A percentile compares a stretch with the other conserved stretches of the same genome.
Evolutionary conservation across 129 eudicot genomes (phyloP).

Genomic region (Pseudognaphalium luteoalbum): DNA sequence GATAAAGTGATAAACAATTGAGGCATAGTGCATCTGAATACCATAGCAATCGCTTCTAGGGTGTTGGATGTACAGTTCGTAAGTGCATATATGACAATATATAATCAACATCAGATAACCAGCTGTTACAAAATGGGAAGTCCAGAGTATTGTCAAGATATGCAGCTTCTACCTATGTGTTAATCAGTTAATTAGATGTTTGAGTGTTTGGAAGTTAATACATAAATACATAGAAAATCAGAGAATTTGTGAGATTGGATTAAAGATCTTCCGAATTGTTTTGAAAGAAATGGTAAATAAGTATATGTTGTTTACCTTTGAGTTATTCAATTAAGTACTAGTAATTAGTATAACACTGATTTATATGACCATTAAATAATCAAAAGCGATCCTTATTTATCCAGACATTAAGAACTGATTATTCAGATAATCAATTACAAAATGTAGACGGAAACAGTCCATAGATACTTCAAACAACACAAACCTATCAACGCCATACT

Average conservation of each 20-base stretch:
- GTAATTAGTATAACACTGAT: background rate
- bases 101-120: conserved; percentile 7
- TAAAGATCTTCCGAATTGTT: background rate
- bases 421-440: background rate
- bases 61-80: conserved; percentile 4
- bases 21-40: background rate
- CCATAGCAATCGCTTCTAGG: background rate
- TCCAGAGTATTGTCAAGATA: background rate
- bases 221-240: background rate
- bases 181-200: background rate
- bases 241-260: background rate
- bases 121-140: background rate
- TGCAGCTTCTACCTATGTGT: background rate
- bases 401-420: background rate
- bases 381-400: background rate
- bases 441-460: background rate
- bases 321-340: background rate
- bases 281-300: background rate
- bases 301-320: background rate
- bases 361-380: background rate
- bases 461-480: conserved; percentile 17
- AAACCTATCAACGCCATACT: conserved; percentile 61
- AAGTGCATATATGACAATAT: background rate
- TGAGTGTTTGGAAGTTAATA: background rate
- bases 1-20: conserved; percentile 10